These are phyloP conservation scores for Orychophragmus violaceus DNA, from an alignment of 345 rosid genomes.

Conservation along the genomic window DNA sequence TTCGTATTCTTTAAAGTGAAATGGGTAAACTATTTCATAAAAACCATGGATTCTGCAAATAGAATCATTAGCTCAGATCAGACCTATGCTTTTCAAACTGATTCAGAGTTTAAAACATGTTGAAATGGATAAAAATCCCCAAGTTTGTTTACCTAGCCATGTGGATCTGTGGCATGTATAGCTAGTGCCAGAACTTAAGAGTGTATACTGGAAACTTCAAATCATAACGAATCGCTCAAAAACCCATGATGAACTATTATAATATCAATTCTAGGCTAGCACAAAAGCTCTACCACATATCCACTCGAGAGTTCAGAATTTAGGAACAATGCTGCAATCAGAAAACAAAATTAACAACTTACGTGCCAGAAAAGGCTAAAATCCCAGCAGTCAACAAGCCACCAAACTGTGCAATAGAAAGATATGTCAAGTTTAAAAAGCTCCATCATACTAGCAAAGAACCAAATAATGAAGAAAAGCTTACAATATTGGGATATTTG, in stretches of 20 bases:
- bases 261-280: too few relatives aligned
- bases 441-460: constrained; percentile 19
- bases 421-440: neutral
- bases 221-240: too few relatives aligned
- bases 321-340: neutral
- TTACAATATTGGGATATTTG: constrained; percentile 62
- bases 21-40: neutral
- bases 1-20: neutral
- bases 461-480: constrained; percentile 64
- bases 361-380: constrained; percentile 78
- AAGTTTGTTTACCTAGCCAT: neutral
- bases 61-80: neutral
- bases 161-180: neutral
- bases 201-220: neutral
- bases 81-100: neutral
- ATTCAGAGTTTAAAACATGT: neutral
- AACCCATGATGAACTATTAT: too few relatives aligned
- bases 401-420: constrained; percentile 60
- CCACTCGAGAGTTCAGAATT: neutral
- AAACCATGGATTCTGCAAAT: neutral
- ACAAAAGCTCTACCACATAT: neutral
- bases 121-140: neutral
- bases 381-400: constrained; percentile 83
- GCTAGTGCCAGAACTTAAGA: neutral
- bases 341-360: constrained; percentile 35